Evolutionary conservation across 805 yeast species (phyloP), one percentile per base, ranked within the genome.

Genomic region (Nakazawaea ambrosiae): DNA sequence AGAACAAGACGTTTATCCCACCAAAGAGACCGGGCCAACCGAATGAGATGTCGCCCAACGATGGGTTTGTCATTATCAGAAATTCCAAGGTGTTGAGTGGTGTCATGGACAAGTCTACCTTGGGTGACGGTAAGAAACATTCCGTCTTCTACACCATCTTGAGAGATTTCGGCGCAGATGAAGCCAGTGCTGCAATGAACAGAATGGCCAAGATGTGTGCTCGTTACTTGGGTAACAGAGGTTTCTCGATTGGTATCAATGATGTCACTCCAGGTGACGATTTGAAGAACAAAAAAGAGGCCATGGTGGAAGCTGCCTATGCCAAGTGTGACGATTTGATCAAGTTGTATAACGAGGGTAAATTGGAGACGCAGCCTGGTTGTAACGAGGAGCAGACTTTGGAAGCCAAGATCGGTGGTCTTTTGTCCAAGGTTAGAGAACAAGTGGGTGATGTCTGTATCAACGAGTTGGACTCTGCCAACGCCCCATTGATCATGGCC

Each of bases 141-240:
- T 88, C 97, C 5, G 95, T 92, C 0, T 92, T 92, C 53, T 92
- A 94, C 56, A 87, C 97, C 0, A 92, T 92, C 46, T 63, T 92
- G 43, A 72, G 98, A 62, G 99, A 92, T 57, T 89, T 81, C 57
- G 98, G 99, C n/a, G 84, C 98, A 5, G 82, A 79, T 47, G 96
- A 83, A 50, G 97, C 98, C 1, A 96, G 96, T 3, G 66, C 65
- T 19, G 96, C 97, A 5, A 92, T 92, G 98, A 90, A 94, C 60
- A 71, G 98, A 57, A 89, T 92, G 97, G 96, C 99, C n/a, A 94
- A 94, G 62, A 63, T 94, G 50, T 89, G 97, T 70, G 97, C 99
- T 1, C 70, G 99, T 52, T 92, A 63, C 58, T 67, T 92, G 53
- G 99, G 97, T 43, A 86, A 89, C 53, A 70, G 97, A 40, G 99